A percentile compares a stretch with the other conserved stretches of the same genome.
phyloP scores from a whole-genome alignment of 192 early-diverging fungal species.

The Coemansia sp. region DNA sequence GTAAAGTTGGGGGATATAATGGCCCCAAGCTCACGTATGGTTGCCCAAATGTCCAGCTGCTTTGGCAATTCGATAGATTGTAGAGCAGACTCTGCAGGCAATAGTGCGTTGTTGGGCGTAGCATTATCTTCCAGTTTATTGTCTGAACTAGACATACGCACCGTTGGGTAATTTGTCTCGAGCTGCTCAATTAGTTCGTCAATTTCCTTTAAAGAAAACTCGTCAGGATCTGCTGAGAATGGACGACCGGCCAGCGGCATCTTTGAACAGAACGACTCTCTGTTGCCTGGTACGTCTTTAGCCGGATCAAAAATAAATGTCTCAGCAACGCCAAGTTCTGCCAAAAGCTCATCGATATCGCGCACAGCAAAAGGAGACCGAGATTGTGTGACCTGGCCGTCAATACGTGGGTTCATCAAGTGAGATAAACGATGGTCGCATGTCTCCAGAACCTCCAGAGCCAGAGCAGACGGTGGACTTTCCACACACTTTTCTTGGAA shows the following conservation, averaged over 20 bases:
- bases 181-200: slow-evolving; percentile 43
- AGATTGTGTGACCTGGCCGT: background rate
- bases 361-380: slow-evolving; percentile 23
- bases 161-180: background rate
- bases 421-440: background rate
- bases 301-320: slow-evolving; percentile 7
- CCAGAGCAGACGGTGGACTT: too few relatives aligned
- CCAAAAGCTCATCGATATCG: slow-evolving; percentile 43
- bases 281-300: background rate
- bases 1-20: background rate
- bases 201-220: slow-evolving; percentile 36
- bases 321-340: slow-evolving; percentile 26
- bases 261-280: slow-evolving; percentile 1
- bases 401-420: background rate
- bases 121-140: background rate
- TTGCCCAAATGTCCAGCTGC: background rate
- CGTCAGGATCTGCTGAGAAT: slow-evolving; percentile 13
- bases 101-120: background rate
- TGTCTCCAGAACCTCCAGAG: background rate
- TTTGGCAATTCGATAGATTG: background rate
- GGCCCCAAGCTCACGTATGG: background rate
- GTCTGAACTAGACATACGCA: background rate
- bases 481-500: too few relatives aligned
- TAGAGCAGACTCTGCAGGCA: background rate
- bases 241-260: background rate